A percentile compares a stretch with the other conserved stretches of the same genome.
phyloP scores from a whole-genome alignment of 2,329 filamentous ascomycete species.

The Chrysoporthe austroafricana region DNA sequence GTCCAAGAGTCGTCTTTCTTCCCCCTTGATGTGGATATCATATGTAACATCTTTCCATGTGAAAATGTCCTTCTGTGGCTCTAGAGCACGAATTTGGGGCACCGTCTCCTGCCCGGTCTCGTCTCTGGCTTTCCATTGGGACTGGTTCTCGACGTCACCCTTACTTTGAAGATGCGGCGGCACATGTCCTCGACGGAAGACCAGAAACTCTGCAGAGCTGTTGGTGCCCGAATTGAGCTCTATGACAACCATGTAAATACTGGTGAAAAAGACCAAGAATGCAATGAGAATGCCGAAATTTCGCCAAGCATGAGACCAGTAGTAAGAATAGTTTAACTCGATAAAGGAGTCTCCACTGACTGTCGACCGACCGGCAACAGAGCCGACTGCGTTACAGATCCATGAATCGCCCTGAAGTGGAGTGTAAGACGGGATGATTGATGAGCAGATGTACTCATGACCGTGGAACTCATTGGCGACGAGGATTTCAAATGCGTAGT shows the following conservation, averaged over 20 bases:
- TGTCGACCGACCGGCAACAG: conserved; percentile 54
- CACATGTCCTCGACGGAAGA: conserved; percentile 63
- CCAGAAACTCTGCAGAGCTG: conserved; percentile 70
- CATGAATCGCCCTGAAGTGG: conserved; percentile 50
- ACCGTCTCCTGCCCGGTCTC: background rate
- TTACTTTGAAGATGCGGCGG: conserved; percentile 45
- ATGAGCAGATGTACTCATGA: conserved; percentile 59
- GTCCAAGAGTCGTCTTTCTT: conserved; percentile 73
- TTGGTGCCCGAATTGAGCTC: conserved; percentile 67
- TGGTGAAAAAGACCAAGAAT: conserved; percentile 67
- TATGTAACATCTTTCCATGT: conserved; percentile 80
- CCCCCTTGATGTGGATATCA: conserved; percentile 72
- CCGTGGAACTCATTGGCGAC: conserved; percentile 74
- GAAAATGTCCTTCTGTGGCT: conserved; percentile 63
- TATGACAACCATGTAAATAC: conserved; percentile 63
- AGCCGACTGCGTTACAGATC: conserved; percentile 58
- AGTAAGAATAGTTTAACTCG: conserved; percentile 57
- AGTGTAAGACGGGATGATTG: conserved; percentile 51
- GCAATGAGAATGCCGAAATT: conserved; percentile 71
- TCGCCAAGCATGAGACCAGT: conserved; percentile 62
- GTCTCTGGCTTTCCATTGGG: conserved; percentile 9
- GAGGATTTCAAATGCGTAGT: conserved; percentile 73
- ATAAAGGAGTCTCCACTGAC: conserved; percentile 68
- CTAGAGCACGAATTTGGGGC: conserved; percentile 22
- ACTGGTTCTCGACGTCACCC: conserved; percentile 29